Percentiles rank a stretch among this genome's conserved stretches.
Conservation (phyloP, 2,329 filamentous ascomycete species). For the Trichoderma atroviride region DNA sequence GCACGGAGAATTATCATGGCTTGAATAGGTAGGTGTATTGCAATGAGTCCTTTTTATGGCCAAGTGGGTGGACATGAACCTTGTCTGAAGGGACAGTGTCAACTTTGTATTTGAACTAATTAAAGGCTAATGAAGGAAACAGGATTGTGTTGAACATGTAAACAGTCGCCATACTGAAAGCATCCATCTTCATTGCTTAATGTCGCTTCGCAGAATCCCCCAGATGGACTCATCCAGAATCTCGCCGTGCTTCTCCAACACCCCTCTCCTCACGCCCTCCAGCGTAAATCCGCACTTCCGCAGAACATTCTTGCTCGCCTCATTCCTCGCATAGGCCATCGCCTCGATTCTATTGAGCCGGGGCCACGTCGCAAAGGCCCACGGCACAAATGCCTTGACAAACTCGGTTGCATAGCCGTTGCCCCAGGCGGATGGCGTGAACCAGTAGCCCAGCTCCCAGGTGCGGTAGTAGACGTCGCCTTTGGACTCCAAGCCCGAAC, state of each 20-base stretch:
- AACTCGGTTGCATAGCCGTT: slow-evolving; percentile 49
- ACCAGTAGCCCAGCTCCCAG: slow-evolving; percentile 55
- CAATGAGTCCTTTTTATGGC: background rate
- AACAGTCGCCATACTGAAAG: background rate
- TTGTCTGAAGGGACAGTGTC: background rate
- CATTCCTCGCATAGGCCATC: background rate
- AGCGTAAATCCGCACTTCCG: slow-evolving; percentile 4
- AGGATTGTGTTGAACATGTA: background rate
- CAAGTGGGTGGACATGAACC: background rate
- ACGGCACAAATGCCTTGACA: slow-evolving; percentile 43
- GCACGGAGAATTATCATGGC: background rate
- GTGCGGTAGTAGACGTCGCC: slow-evolving; percentile 46
- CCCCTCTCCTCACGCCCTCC: slow-evolving; percentile 16
- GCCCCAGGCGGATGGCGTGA: slow-evolving; percentile 48
- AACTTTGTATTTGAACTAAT: background rate
- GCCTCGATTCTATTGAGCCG: slow-evolving; percentile 36
- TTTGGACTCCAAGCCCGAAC: slow-evolving; percentile 43
- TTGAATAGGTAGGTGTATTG: background rate
- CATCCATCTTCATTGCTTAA: background rate
- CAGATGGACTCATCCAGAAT: slow-evolving; percentile 11
- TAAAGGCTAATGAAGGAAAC: background rate
- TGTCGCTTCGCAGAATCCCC: slow-evolving; percentile 3
- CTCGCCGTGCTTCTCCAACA: slow-evolving; percentile 18
- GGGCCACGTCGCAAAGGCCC: slow-evolving; percentile 49
- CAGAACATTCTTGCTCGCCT: background rate